Evolutionary conservation across 2,329 filamentous ascomycete genomes (phyloP), one percentile per base, ranked within the genome.

Genomic region (Exophiala sideris): DNA sequence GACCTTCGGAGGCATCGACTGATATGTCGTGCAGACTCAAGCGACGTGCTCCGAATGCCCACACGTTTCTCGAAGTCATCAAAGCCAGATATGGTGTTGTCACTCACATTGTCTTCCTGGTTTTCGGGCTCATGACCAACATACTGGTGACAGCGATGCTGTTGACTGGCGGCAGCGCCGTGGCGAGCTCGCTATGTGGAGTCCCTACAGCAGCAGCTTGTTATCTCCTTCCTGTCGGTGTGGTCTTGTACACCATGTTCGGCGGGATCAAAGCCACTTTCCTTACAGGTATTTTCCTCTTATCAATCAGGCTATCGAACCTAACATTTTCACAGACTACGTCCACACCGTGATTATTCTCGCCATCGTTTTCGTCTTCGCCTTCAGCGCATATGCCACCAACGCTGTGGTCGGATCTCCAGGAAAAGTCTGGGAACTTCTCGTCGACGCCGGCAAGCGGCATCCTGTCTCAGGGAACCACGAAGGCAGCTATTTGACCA

Each of bases 61-160:
- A 96, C 60, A 85, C 82, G 0, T 91, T 90, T 69, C 81, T 95
- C 8, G 90, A 95, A 73, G 87, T 89, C 45, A 88, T 95, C 65
- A 82, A 82, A 54, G 89, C 89, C 18, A 82, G 90, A 58, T 95
- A 95, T 71, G 90, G 91, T 33, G 76, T 78, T 4, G 66, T 74
- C 18, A 84, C 88, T 0, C 91, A 96, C 66, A 73, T 85, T 5
- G 87, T 91, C 2, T 96, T 90, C 68, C 88, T 91, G 60, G 77
- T 87, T 2, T 95, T 95, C 60, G 89, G 87, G 29, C 74, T 94
- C 12, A 85, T 88, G 71, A 95, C 89, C 34, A 91, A 94, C 65
- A 88, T 95, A 39, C 79, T 95, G 3, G 91, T 96, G 32, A 92
- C 89, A 1, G 85, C 90, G 45, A 95, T 95, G 90, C 74, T 96